These are phyloP conservation scores for Solanum corneliomulleri DNA, from an alignment of 257 asterid genomes.

Conservation along the genomic window DNA sequence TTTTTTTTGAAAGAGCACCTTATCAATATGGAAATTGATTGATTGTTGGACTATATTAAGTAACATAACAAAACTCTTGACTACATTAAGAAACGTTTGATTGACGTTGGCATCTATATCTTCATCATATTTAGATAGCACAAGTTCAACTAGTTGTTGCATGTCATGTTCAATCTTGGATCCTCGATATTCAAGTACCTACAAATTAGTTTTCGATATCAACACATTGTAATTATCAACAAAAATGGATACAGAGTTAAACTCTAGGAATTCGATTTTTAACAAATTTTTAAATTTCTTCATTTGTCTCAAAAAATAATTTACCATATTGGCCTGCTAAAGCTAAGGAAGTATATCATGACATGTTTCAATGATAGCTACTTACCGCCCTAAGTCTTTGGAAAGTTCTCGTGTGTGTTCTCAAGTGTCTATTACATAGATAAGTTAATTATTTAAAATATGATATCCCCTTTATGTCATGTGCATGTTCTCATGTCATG, in stretches of 20 bases:
- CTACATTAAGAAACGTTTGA: constrained; percentile 43
- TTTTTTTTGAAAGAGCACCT: constrained; percentile 64
- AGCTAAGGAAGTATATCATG: not conserved
- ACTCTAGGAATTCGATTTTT: not conserved
- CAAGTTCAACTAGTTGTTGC: constrained; percentile 27
- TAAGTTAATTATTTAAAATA: not conserved
- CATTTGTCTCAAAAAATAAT: not conserved
- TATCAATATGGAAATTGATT: constrained; percentile 39
- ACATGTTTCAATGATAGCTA: not conserved
- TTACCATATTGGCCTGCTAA: not conserved
- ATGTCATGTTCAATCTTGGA: too few relatives aligned
- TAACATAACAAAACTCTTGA: constrained; percentile 48
- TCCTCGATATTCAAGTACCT: too few relatives aligned
- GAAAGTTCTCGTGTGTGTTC: not conserved
- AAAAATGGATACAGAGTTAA: not conserved
- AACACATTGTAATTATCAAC: not conserved
- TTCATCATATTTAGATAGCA: constrained; percentile 10
- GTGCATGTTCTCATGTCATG: too few relatives aligned
- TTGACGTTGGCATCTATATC: constrained; percentile 30
- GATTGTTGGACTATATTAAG: constrained; percentile 37
- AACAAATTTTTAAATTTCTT: not conserved
- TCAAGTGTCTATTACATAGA: not conserved
- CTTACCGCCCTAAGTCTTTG: not conserved
- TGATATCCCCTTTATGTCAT: too few relatives aligned
- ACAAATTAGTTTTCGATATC: not conserved